Conservation (phyloP, 2,329 filamentous ascomycete species). For the Arthrobotrys entomopaga region DNA sequence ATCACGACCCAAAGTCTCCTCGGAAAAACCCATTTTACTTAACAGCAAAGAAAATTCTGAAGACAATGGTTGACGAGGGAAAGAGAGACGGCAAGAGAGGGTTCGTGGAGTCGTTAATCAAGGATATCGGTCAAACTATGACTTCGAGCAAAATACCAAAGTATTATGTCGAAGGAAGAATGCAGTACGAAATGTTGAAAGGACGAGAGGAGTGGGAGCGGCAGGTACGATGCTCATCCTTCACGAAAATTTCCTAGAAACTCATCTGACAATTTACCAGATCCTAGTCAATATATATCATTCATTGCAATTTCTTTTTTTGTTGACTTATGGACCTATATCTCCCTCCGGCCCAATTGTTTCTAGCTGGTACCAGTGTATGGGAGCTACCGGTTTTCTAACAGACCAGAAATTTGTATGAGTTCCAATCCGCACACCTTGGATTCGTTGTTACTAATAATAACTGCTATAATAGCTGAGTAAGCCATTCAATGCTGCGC, state of each 20-base stretch:
- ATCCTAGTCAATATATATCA: constrained; percentile 76
- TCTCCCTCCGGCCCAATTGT: constrained; percentile 71
- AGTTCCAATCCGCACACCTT: not conserved
- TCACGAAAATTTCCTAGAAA: not conserved
- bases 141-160: constrained; percentile 19
- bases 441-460: constrained; percentile 2
- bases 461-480: constrained; percentile 46
- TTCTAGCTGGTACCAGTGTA: constrained; percentile 78
- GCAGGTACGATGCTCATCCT: constrained; percentile 18
- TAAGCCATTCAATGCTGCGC: constrained; percentile 55
- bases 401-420: constrained; percentile 54
- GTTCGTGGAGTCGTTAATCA: constrained; percentile 40
- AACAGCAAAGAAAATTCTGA: constrained; percentile 39
- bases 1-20: constrained; percentile 26
- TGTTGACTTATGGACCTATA: constrained; percentile 71
- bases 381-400: constrained; percentile 76
- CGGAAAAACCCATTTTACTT: constrained; percentile 31
- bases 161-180: constrained; percentile 19
- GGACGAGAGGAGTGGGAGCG: constrained; percentile 38
- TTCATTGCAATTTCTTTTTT: constrained; percentile 77
- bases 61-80: constrained; percentile 25
- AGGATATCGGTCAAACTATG: constrained; percentile 30
- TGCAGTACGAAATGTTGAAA: constrained; percentile 15
- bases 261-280: constrained; percentile 23
- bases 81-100: constrained; percentile 24